Conservation (phyloP, 371 early-diverging fungal genomes). For the Batkoa obscura region DNA sequence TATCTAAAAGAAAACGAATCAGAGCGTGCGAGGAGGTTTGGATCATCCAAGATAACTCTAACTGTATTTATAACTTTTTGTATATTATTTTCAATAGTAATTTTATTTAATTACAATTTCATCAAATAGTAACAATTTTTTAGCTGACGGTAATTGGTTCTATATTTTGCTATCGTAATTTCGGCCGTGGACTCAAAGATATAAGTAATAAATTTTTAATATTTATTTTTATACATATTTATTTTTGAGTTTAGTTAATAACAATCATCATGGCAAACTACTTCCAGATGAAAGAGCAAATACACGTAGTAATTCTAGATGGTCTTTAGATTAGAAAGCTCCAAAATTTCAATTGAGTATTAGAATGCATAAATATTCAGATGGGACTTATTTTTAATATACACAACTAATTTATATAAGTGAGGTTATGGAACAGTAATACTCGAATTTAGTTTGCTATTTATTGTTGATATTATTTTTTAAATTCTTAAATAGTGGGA, state of each 20-base stretch:
- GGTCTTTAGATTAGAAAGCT: not conserved
- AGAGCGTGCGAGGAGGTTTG: slow-evolving; percentile 9
- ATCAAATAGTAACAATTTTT: not conserved
- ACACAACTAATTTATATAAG: too few relatives aligned
- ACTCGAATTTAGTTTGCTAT: too few relatives aligned
- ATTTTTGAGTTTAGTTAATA: not conserved
- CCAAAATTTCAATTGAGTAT: too few relatives aligned
- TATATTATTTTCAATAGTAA: slow-evolving; percentile 10
- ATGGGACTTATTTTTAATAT: too few relatives aligned
- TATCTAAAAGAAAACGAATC: slow-evolving; percentile 11
- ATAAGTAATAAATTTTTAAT: slow-evolving; percentile 12
- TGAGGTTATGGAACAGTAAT: too few relatives aligned
- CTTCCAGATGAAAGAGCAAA: not conserved
- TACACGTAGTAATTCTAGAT: not conserved
- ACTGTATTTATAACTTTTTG: slow-evolving; percentile 15
- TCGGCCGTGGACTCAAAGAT: slow-evolving; percentile 59
- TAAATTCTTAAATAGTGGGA: too few relatives aligned
- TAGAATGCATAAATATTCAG: too few relatives aligned
- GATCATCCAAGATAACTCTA: slow-evolving; percentile 36
- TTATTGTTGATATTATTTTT: too few relatives aligned
- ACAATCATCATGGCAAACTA: not conserved
- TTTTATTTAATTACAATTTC: slow-evolving; percentile 16
- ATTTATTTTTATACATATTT: not conserved
- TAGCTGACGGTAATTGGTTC: slow-evolving; percentile 38
- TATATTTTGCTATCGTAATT: slow-evolving; percentile 50